These are phyloP conservation scores for Teunomyces kruisii DNA, from an alignment of 805 yeast genomes.

Conservation along the genomic window DNA sequence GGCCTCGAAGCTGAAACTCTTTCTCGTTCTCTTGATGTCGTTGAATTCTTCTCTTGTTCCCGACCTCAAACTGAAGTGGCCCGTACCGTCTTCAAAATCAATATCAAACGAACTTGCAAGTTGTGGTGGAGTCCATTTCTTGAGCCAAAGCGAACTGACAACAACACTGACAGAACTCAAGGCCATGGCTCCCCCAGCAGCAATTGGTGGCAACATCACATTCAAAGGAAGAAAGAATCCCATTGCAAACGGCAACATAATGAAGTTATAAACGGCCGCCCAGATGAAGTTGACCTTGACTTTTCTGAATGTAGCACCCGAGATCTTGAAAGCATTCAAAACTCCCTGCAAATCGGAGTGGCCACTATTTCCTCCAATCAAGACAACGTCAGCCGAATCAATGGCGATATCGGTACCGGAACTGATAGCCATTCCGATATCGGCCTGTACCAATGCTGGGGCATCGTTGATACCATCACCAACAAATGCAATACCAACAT, in stretches of 20 bases:
- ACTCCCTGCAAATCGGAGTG: conserved; percentile 47
- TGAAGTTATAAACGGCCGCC: conserved; percentile 79
- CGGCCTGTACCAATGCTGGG: conserved; percentile 88
- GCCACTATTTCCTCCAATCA: conserved; percentile 45
- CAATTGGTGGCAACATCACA: conserved; percentile 76
- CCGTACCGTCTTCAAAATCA: conserved; percentile 20
- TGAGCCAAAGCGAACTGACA: conserved; percentile 69
- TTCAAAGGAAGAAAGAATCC: conserved; percentile 82
- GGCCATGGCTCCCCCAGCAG: conserved; percentile 93
- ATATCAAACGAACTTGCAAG: conserved; percentile 10
- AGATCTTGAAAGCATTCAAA: conserved; percentile 62
- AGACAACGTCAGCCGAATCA: conserved; percentile 92
- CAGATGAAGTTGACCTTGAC: conserved; percentile 82
- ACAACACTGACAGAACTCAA: conserved; percentile 89
- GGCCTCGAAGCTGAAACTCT: background rate
- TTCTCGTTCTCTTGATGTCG: conserved; percentile 10
- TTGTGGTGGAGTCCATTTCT: conserved; percentile 54
- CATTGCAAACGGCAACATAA: conserved; percentile 93
- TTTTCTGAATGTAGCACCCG: conserved; percentile 65
- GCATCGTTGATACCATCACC: conserved; percentile 99
- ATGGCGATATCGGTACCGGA: conserved; percentile 95
- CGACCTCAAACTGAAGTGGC: conserved; percentile 24
- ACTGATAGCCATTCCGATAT: conserved; percentile 87
- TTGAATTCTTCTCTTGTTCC: conserved; percentile 27
- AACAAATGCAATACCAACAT: conserved; percentile 69